A percentile compares a stretch with the other conserved stretches of the same genome.
phyloP scores from a whole-genome alignment of 2,329 filamentous ascomycete genomes.

The Neopestalotiopsis rosae region DNA sequence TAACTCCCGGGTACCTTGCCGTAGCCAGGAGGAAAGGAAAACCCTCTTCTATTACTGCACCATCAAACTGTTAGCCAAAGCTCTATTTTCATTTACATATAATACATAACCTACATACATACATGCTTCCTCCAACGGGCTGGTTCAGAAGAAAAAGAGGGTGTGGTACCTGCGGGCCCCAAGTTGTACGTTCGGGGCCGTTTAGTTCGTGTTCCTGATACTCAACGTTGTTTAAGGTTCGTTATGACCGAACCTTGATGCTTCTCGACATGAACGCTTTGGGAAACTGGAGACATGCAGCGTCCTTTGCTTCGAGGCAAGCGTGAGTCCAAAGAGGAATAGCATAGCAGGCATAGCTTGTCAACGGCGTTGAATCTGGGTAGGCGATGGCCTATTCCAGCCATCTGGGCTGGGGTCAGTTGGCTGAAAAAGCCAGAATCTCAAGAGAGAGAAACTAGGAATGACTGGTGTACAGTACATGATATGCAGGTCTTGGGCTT shows the following conservation, averaged over 20 bases:
- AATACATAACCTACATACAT: background rate
- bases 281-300: conserved; percentile 3
- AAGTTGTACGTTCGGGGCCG: background rate
- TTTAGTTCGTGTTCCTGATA: conserved; percentile 13
- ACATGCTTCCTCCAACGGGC: background rate
- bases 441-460: background rate
- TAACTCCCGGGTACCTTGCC: conserved; percentile 14
- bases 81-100: background rate
- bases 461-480: conserved; percentile 5
- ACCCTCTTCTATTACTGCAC: background rate
- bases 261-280: conserved; percentile 7
- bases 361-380: background rate
- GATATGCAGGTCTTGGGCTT: background rate
- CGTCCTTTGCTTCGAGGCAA: background rate
- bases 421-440: conserved; percentile 1
- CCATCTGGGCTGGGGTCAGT: background rate
- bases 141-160: background rate
- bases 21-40: background rate
- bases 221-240: conserved; percentile 2
- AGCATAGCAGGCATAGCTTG: background rate
- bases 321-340: background rate
- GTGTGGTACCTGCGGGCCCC: conserved; percentile 1
- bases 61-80: background rate
- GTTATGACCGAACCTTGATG: conserved; percentile 11
- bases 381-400: conserved; percentile 1